phyloP scores from a whole-genome alignment of 352 stramenopile genomes.

The Phytophthora europaea region DNA sequence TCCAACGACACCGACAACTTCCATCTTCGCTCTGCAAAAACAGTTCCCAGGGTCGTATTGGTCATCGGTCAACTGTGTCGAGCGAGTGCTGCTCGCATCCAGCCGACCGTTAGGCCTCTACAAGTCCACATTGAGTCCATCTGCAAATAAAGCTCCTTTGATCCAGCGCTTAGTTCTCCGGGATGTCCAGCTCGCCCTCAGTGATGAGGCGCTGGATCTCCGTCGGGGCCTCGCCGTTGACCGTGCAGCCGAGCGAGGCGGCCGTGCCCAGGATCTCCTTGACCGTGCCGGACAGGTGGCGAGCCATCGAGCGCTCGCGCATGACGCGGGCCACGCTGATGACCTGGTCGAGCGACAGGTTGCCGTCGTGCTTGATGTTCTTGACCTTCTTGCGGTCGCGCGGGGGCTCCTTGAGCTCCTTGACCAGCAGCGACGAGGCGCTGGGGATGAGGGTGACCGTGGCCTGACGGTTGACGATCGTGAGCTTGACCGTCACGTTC shows the following conservation, averaged over 20 bases:
- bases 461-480: slow-evolving; percentile 98
- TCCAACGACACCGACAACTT: background rate
- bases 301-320: slow-evolving; percentile 98
- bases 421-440: slow-evolving; percentile 99
- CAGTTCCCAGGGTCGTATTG: slow-evolving; percentile 43
- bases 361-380: slow-evolving; percentile 99
- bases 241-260: slow-evolving; percentile 99
- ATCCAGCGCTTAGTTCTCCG: slow-evolving; percentile 92
- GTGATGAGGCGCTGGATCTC: slow-evolving; percentile 98
- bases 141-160: slow-evolving; percentile 2
- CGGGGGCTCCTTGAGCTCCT: slow-evolving; percentile 99
- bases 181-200: slow-evolving; percentile 98
- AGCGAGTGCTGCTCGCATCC: no score
- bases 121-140: slow-evolving; percentile 11
- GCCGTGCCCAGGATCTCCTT: slow-evolving; percentile 99
- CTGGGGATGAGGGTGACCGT: slow-evolving; percentile 98
- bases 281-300: slow-evolving; percentile 96
- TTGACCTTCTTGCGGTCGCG: slow-evolving; percentile 99
- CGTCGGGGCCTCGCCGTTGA: slow-evolving; percentile 98
- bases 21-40: slow-evolving; percentile 44
- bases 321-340: slow-evolving; percentile 99
- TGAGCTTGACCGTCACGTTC: slow-evolving; percentile 99
- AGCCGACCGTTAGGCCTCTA: background rate
- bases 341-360: slow-evolving; percentile 99
- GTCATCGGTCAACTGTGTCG: slow-evolving; percentile 18